A percentile compares a stretch with the other conserved stretches of the same genome.
Conservation (phyloP, 148 eudicot species). For the Silene conica region DNA sequence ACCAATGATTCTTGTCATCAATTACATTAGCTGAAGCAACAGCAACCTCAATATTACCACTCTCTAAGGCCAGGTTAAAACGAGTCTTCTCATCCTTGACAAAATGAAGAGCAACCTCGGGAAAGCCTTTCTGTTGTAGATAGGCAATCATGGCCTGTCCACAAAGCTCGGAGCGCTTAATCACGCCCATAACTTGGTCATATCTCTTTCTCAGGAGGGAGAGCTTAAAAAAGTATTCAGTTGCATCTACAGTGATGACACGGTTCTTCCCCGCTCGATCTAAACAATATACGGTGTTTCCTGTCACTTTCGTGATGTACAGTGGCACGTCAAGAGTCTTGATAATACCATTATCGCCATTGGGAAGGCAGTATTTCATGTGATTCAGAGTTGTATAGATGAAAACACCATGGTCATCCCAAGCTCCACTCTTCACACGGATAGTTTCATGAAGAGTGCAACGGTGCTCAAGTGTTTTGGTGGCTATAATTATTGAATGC, state of each 20-base stretch:
- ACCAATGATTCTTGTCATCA: constrained; percentile 75
- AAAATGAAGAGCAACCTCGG: constrained; percentile 96
- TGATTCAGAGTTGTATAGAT: constrained; percentile 87
- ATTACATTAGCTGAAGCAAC: constrained; percentile 77
- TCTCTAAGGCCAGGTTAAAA: constrained; percentile 48
- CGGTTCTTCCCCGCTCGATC: constrained; percentile 91
- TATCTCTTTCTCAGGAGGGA: constrained; percentile 68
- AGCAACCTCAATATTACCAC: constrained; percentile 70
- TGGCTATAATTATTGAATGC: constrained; percentile 82
- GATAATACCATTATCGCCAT: constrained; percentile 91
- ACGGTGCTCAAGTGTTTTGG: constrained; percentile 78
- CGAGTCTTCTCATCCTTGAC: constrained; percentile 81
- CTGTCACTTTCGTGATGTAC: constrained; percentile 74
- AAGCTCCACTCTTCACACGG: constrained; percentile 84
- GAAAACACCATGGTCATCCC: constrained; percentile 95
- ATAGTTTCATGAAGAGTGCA: constrained; percentile 64
- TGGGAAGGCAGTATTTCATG: constrained; percentile 87
- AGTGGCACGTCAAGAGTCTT: constrained; percentile 84
- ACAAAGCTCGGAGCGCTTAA: constrained; percentile 82
- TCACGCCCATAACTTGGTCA: constrained; percentile 95
- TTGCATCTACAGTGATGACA: constrained; percentile 67
- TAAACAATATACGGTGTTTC: constrained; percentile 73
- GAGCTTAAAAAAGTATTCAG: constrained; percentile 79
- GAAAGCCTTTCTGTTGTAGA: constrained; percentile 98
- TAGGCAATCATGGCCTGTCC: constrained; percentile 99